Evolutionary conservation across 345 rosid species (phyloP).

Genomic region (Aurinia saxatilis): DNA sequence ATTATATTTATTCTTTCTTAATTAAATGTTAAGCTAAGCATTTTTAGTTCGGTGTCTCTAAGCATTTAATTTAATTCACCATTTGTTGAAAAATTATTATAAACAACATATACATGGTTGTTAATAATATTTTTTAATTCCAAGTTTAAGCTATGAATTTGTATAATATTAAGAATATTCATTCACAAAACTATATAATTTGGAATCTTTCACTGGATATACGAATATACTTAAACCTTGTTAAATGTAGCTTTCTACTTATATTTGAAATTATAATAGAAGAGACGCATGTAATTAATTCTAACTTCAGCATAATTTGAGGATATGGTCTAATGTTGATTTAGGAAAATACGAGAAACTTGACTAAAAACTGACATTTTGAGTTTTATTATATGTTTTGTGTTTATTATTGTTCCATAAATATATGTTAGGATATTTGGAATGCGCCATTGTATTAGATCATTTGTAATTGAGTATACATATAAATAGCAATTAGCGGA

Average conservation of each 20-base stretch:
- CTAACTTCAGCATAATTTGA: neutral
- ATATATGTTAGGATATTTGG: neutral
- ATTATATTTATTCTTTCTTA: neutral
- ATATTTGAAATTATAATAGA: too few relatives aligned
- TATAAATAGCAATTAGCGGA: neutral
- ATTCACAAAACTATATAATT: constrained; percentile 6
- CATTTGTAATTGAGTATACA: neutral
- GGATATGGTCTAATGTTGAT: neutral
- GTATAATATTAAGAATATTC: neutral
- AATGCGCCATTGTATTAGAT: neutral
- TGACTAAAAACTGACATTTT: neutral
- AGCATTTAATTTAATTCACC: neutral
- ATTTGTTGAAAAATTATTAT: neutral
- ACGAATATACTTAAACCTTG: constrained; percentile 23
- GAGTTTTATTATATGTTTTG: neutral
- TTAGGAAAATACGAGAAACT: neutral
- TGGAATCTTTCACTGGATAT: constrained; percentile 18
- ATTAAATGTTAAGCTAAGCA: neutral
- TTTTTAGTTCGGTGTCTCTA: neutral
- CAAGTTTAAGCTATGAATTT: neutral
- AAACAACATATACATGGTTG: neutral
- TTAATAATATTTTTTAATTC: neutral
- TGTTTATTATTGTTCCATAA: neutral
- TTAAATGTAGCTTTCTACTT: constrained; percentile 12
- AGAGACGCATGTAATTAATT: neutral